These are phyloP conservation scores for Calophaca sinica DNA, from an alignment of 306 rosid genomes.

Conservation along the genomic window DNA sequence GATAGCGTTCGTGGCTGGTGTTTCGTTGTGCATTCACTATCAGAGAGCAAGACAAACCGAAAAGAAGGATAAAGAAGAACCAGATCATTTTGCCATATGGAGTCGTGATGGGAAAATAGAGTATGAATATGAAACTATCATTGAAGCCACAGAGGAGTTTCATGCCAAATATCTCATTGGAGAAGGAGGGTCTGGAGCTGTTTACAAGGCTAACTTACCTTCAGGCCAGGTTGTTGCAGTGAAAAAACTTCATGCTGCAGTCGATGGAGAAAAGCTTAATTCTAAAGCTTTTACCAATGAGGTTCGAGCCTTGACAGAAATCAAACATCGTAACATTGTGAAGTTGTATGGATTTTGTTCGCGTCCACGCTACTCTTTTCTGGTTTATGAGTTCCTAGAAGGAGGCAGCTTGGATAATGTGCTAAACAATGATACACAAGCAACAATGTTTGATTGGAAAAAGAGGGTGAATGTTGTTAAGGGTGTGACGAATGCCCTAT, in stretches of 20 bases:
- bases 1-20: background rate
- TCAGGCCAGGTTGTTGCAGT: slow-evolving; percentile 40
- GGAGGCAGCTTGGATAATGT: slow-evolving; percentile 42
- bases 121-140: slow-evolving; percentile 6
- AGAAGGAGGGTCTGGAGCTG: slow-evolving; percentile 36
- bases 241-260: slow-evolving; percentile 27
- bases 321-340: too few species aligned
- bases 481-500: too few species aligned
- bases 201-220: slow-evolving; percentile 38
- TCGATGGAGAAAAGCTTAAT: slow-evolving; percentile 1
- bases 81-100: slow-evolving; percentile 15
- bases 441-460: too few species aligned
- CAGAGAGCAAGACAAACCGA: background rate
- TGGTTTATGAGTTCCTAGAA: slow-evolving; percentile 41
- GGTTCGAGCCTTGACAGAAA: slow-evolving; percentile 4
- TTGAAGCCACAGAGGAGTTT: slow-evolving; percentile 45
- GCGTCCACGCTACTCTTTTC: slow-evolving; percentile 19
- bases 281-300: slow-evolving; percentile 29
- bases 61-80: background rate
- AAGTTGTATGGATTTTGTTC: slow-evolving; percentile 33
- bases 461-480: too few species aligned
- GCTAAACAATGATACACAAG: background rate
- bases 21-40: background rate
- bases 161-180: slow-evolving; percentile 40
- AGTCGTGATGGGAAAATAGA: background rate